Conservation (phyloP, 805 yeast species). For the Jamesozyma lodderae region DNA sequence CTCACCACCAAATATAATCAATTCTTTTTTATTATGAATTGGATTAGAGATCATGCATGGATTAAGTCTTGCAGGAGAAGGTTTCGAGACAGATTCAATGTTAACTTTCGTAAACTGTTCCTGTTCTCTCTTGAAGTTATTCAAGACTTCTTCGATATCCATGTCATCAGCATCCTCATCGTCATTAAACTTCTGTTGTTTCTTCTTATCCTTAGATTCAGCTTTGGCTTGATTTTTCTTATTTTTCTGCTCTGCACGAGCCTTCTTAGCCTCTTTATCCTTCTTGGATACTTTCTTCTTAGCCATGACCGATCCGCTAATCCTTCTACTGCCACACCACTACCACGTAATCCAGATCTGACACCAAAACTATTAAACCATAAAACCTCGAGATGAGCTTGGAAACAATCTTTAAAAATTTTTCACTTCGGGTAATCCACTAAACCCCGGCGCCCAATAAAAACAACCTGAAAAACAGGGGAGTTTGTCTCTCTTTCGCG, state of each 20-base stretch:
- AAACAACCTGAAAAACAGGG: too few relatives aligned
- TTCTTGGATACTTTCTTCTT: slow-evolving; percentile 61
- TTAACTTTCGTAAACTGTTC: slow-evolving; percentile 64
- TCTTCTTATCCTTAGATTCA: slow-evolving; percentile 63
- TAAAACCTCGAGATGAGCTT: not conserved
- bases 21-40: slow-evolving; percentile 62
- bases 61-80: slow-evolving; percentile 47
- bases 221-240: slow-evolving; percentile 70
- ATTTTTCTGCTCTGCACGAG: slow-evolving; percentile 72
- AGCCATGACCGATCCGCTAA: slow-evolving; percentile 46
- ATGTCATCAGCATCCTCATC: slow-evolving; percentile 80
- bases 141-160: slow-evolving; percentile 77
- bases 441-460: too few relatives aligned
- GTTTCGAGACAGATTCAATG: slow-evolving; percentile 48
- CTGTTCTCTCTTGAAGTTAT: slow-evolving; percentile 72
- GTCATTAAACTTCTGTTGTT: slow-evolving; percentile 53
- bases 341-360: too few relatives aligned
- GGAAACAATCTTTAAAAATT: not conserved
- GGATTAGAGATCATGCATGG: slow-evolving; percentile 72
- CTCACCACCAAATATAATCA: slow-evolving; percentile 89
- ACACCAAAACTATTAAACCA: too few relatives aligned
- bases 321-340: not conserved
- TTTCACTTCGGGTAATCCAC: too few relatives aligned
- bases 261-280: slow-evolving; percentile 85
- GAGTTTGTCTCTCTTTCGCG: too few relatives aligned